phyloP scores from a whole-genome alignment of 140 eudicot genomes.

The Ambrosia hybrid region DNA sequence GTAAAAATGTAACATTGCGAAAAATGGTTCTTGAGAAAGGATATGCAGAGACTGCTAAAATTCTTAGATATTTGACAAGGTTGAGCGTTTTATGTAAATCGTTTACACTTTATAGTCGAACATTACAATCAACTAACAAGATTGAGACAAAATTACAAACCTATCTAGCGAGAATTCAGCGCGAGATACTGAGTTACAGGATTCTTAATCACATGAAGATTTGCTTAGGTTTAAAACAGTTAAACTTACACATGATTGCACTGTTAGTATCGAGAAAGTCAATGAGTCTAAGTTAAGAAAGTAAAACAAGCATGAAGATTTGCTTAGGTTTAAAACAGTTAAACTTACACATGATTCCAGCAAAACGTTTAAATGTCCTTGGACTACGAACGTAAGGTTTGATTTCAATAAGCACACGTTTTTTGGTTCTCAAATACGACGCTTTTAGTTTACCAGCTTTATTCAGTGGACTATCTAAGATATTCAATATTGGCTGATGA shows the following conservation, averaged over 20 bases:
- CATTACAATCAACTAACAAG: too few relatives aligned
- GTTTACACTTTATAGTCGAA: too few relatives aligned
- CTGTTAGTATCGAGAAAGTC: conserved; percentile 39
- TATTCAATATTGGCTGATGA: too few relatives aligned
- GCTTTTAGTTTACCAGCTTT: conserved; percentile 71
- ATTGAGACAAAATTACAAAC: too few relatives aligned
- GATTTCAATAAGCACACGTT: conserved; percentile 81
- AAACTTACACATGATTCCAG: conserved; percentile 92
- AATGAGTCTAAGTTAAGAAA: background rate
- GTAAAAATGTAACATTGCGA: background rate
- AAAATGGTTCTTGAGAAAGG: background rate
- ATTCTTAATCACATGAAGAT: too few relatives aligned
- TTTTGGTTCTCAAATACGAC: conserved; percentile 84
- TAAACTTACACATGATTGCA: conserved; percentile 34
- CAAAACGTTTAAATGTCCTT: conserved; percentile 84
- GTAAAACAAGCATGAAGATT: conserved; percentile 1
- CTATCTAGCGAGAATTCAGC: too few relatives aligned
- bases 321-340: background rate
- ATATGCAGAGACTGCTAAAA: background rate
- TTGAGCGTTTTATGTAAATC: background rate
- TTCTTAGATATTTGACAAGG: background rate
- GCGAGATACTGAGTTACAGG: too few relatives aligned
- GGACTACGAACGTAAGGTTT: conserved; percentile 96
- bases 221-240: too few relatives aligned
- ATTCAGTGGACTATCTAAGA: conserved; percentile 48